These are phyloP conservation scores for Umbilicus rupestris DNA, from an alignment of 164 flowering plant genomes.

Conservation along the genomic window DNA sequence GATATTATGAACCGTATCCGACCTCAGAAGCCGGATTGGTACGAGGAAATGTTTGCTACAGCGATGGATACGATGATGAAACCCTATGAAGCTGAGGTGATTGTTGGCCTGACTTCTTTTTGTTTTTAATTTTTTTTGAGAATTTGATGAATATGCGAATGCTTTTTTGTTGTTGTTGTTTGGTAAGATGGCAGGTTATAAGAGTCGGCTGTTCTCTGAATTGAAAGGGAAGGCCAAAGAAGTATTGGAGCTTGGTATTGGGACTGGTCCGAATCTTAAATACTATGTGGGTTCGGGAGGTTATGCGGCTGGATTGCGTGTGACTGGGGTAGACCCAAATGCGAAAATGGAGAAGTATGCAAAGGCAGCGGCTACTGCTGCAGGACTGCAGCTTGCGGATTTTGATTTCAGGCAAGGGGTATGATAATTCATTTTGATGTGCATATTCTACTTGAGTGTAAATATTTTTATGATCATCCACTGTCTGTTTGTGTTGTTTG, in stretches of 20 bases:
- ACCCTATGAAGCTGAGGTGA: constrained; percentile 71
- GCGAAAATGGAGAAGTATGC: constrained; percentile 81
- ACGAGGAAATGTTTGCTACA: constrained; percentile 63
- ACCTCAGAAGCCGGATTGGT: constrained; percentile 75
- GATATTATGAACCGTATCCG: constrained; percentile 41
- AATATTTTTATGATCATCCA: background rate
- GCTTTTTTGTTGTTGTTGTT: background rate
- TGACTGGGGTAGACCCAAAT: constrained; percentile 75
- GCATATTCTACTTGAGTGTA: background rate
- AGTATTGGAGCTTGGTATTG: constrained; percentile 84
- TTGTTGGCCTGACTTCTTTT: background rate
- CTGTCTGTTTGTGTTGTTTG: background rate
- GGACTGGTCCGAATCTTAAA: constrained; percentile 83
- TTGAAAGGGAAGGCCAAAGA: constrained; percentile 49
- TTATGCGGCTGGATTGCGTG: constrained; percentile 25
- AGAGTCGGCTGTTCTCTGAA: constrained; percentile 43
- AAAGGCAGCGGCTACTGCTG: constrained; percentile 43
- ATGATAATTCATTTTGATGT: constrained; percentile 13
- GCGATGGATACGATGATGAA: constrained; percentile 35
- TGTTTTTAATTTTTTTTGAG: background rate
- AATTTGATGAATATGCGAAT: background rate
- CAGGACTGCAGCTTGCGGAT: constrained; percentile 44
- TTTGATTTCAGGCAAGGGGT: constrained; percentile 63
- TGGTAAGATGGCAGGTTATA: constrained; percentile 65
- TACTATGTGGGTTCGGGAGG: constrained; percentile 38